phyloP scores from a whole-genome alignment of 257 asterid genomes.

The Dorcoceras hygrometricum region DNA sequence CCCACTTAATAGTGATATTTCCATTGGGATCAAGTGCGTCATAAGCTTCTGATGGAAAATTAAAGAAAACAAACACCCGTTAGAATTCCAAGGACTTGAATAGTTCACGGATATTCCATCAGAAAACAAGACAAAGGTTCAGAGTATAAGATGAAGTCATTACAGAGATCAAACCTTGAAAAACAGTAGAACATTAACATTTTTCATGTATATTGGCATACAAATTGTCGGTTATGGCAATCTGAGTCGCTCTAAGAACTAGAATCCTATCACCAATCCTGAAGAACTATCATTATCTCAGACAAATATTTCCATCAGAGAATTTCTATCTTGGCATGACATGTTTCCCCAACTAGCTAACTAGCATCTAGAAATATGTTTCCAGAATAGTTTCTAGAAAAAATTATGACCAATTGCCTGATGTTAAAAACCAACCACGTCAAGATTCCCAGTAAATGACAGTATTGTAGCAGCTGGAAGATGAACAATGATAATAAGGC shows the following conservation, averaged over 20 bases:
- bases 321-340: too few relatives aligned
- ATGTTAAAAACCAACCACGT: too few relatives aligned
- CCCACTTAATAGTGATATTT: slow-evolving; percentile 64
- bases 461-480: too few relatives aligned
- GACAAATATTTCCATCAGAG: too few relatives aligned
- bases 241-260: neutral
- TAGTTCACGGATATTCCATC: neutral
- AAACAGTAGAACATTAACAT: neutral
- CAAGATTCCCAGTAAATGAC: too few relatives aligned
- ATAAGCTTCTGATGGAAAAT: slow-evolving; percentile 41
- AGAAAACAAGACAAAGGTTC: neutral
- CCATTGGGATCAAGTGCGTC: slow-evolving; percentile 67
- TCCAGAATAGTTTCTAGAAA: neutral
- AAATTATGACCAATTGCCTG: too few relatives aligned
- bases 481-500: too few relatives aligned
- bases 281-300: neutral
- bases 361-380: neutral
- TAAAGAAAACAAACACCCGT: neutral
- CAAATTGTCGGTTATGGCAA: neutral
- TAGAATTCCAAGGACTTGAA: neutral
- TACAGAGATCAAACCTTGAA: too few relatives aligned
- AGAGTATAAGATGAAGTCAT: slow-evolving; percentile 4
- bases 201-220: too few relatives aligned
- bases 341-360: too few relatives aligned
- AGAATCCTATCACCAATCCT: neutral